Base-by-base conservation (phyloP, 2,329 filamentous ascomycete species). In the Ophiostoma perfectum region DNA sequence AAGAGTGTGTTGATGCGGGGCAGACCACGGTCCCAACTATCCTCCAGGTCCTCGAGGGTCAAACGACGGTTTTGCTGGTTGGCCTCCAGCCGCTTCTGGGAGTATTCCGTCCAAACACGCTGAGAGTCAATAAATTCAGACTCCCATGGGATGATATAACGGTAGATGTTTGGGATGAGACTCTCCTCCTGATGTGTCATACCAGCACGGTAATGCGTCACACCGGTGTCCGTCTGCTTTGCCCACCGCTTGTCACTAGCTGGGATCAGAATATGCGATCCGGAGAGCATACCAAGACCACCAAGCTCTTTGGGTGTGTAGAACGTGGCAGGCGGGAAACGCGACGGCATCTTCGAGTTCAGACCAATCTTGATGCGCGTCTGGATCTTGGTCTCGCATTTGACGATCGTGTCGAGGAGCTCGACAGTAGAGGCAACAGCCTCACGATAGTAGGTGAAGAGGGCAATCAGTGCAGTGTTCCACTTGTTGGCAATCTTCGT, bases 401-500 rank as follows among this genome's bases (percentile, higher is more conserved):
- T 99, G 77, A 99, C 95, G 74, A 99, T 99, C 0, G 94, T 97
- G 76, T 99, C 95, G 3, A 99, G 85, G 4, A 99, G 83, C 71
- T 92, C 91, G 70, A 98, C 92, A 0, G 96, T 99, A 0, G 94
- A 97, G 1, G 98, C 94, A 16, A 95, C 95, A 64, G 95, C 95
- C 77, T 99, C 95, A 77, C 95, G 92, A 77, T 99, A 99, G 79
- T 99, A 99, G 0, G 95, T 98, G 80, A 99, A 99, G 39, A 99
- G 85, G 0, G 95, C 93, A 75, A 99, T 99, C 73, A 99, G 80
- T 1, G 92, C 95, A 0, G 95, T 99, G 79, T 99, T 99, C 95
- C 96, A 99, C 81, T 99, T 99, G 81, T 99, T 99, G 64, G 96
- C 95, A 75, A 99, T 99, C 85, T 99, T 99, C 63, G 95, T 99